These are phyloP conservation scores for Penicillium glabrum DNA, from an alignment of 2,329 filamentous ascomycete genomes.

Conservation along the genomic window DNA sequence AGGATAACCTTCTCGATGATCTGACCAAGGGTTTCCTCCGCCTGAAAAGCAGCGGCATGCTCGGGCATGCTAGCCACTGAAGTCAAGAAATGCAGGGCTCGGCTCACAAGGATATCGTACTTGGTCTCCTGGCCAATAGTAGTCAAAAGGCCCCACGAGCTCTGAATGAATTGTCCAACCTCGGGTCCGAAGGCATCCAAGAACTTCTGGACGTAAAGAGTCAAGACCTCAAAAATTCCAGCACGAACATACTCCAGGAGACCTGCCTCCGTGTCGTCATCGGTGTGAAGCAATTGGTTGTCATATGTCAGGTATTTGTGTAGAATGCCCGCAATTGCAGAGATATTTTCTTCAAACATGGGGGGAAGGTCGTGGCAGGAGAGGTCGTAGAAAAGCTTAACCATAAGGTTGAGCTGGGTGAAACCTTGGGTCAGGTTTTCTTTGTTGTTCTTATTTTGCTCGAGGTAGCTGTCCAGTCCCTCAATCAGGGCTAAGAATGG, in stretches of 20 bases:
- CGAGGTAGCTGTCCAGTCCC: constrained; percentile 58
- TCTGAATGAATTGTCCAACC: constrained; percentile 80
- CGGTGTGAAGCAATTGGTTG: constrained; percentile 76
- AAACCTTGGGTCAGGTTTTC: constrained; percentile 74
- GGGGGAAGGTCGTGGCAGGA: constrained; percentile 97
- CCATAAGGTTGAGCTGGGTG: constrained; percentile 78
- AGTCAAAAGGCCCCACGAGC: constrained; percentile 88
- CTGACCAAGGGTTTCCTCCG: constrained; percentile 73
- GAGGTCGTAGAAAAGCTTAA: constrained; percentile 93
- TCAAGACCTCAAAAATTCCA: constrained; percentile 86
- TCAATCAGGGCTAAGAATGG: constrained; percentile 80
- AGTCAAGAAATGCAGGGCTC: constrained; percentile 90
- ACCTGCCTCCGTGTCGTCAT: constrained; percentile 87
- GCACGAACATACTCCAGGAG: constrained; percentile 84
- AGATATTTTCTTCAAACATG: constrained; percentile 86
- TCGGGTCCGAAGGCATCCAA: constrained; percentile 87
- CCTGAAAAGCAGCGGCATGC: constrained; percentile 84
- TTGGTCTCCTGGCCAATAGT: constrained; percentile 83
- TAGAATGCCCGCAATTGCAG: constrained; percentile 72
- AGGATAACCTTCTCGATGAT: constrained; percentile 95
- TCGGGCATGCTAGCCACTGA: constrained; percentile 75
- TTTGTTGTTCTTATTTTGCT: constrained; percentile 73
- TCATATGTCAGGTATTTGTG: constrained; percentile 93
- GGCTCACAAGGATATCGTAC: constrained; percentile 92
- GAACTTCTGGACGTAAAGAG: constrained; percentile 91